phyloP scores from a whole-genome alignment of 2,329 filamentous ascomycete species.

The Pyrenophora teres region DNA sequence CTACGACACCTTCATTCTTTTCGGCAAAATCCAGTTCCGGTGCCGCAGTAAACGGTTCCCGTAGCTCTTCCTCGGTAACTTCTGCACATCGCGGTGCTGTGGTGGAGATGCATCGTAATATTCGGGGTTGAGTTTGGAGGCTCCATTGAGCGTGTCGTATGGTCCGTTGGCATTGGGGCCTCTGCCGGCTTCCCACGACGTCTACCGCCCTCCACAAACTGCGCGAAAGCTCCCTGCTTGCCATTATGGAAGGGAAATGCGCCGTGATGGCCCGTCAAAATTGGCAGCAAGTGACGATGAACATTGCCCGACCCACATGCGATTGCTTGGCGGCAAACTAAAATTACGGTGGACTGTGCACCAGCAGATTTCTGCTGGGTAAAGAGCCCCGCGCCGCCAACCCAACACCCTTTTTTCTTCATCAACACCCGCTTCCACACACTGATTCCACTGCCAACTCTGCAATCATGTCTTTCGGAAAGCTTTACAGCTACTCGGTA shows the following conservation, averaged over 20 bases:
- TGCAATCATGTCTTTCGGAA: conserved; percentile 91
- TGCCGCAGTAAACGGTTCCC: conserved; percentile 48
- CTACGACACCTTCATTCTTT: conserved; percentile 13
- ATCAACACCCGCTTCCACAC: conserved; percentile 25
- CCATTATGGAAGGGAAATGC: conserved; percentile 29
- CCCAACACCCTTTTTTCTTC: conserved; percentile 36
- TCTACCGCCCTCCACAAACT: conserved; percentile 35
- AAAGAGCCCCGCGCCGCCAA: conserved; percentile 25
- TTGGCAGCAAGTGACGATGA: conserved; percentile 11
- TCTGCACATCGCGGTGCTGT: conserved; percentile 34
- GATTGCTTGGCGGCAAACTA: conserved; percentile 27
- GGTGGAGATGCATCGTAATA: conserved; percentile 42
- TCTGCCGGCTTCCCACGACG: conserved; percentile 24
- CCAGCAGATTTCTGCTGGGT: conserved; percentile 11
- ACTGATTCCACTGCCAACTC: conserved; percentile 39
- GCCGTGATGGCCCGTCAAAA: conserved; percentile 11
- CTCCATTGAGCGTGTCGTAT: conserved; percentile 26
- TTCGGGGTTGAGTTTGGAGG: conserved; percentile 21
- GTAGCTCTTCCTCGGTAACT: conserved; percentile 22
- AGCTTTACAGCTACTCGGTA: conserved; percentile 84
- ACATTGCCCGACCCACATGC: conserved; percentile 14
- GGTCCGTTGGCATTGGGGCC: conserved; percentile 30
- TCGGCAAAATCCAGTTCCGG: conserved; percentile 51
- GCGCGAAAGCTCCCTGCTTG: conserved; percentile 38
- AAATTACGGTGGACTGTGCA: conserved; percentile 36